Percentiles rank a stretch among this genome's conserved stretches.
phyloP scores from a whole-genome alignment of 192 early-diverging fungal genomes.

The Entophlyctis luteolus region DNA sequence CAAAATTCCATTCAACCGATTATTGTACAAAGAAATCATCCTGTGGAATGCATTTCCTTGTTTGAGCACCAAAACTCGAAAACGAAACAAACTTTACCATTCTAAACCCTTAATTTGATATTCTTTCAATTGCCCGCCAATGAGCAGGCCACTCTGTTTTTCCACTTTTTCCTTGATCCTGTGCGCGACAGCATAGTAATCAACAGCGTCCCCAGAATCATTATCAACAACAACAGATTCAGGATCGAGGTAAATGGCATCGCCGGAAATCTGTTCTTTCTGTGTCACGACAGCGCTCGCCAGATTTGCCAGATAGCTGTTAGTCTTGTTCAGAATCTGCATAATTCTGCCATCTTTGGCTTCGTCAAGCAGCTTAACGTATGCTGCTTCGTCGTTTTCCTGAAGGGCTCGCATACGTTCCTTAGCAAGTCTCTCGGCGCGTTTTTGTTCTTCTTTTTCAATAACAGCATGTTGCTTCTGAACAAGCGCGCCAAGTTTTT shows the following conservation, averaged over 20 bases:
- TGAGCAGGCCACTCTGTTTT: constrained; percentile 77
- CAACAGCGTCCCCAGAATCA: constrained; percentile 42
- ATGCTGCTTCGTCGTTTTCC: constrained; percentile 96
- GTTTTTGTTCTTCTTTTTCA: constrained; percentile 93
- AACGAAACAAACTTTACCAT: constrained; percentile 54
- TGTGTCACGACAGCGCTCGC: constrained; percentile 83
- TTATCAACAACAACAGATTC: constrained; percentile 41
- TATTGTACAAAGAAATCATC: constrained; percentile 98
- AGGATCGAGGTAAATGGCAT: constrained; percentile 14
- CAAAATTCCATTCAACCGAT: constrained; percentile 93
- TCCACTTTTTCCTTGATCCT: constrained; percentile 75
- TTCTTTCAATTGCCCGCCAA: constrained; percentile 90
- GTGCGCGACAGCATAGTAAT: constrained; percentile 87
- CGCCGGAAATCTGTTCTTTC: constrained; percentile 50
- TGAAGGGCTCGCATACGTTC: constrained; percentile 96
- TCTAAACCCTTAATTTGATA: constrained; percentile 96
- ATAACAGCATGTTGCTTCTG: constrained; percentile 72
- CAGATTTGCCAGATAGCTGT: constrained; percentile 76
- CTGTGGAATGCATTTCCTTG: constrained; percentile 4
- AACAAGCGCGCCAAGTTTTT: constrained; percentile 73
- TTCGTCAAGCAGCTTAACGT: constrained; percentile 89
- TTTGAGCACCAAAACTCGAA: background rate
- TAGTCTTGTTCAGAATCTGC: constrained; percentile 86
- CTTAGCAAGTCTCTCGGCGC: constrained; percentile 73
- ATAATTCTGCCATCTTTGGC: constrained; percentile 95